phyloP scores from a whole-genome alignment of 495 filamentous ascomycete species.

The Friedmanniomyces simplex region DNA sequence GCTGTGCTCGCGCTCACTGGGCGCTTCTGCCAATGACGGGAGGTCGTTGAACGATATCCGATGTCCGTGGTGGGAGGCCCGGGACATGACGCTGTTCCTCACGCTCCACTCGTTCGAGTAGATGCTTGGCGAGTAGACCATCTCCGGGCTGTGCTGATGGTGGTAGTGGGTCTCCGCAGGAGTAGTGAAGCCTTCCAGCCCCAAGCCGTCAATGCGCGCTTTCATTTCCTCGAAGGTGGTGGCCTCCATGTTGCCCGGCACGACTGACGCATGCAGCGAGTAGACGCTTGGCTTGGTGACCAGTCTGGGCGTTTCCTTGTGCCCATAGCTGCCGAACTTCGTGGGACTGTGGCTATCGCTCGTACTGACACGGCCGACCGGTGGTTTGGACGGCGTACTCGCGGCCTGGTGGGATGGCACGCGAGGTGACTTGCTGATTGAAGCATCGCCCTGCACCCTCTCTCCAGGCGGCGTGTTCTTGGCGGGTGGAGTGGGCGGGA shows the following conservation, averaged over 20 bases:
- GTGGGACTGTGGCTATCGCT: conserved; percentile 13
- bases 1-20: background rate
- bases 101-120: conserved; percentile 8
- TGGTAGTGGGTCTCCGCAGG: conserved; percentile 5
- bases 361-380: conserved; percentile 8
- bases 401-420: background rate
- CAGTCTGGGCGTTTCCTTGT: conserved; percentile 10
- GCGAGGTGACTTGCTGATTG: background rate
- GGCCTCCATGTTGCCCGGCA: conserved; percentile 8
- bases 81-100: background rate
- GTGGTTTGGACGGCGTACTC: background rate
- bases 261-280: conserved; percentile 18
- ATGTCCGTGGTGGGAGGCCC: background rate
- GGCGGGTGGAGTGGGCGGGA: conserved; percentile 22
- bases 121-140: conserved; percentile 17
- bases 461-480: conserved; percentile 24
- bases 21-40: background rate
- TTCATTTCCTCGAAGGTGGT: conserved; percentile 19
- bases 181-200: conserved; percentile 18
- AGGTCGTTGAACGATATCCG: conserved; percentile 2
- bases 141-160: background rate
- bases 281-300: conserved; percentile 18
- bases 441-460: background rate
- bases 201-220: conserved; percentile 14
- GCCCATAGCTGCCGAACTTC: conserved; percentile 18